Evolutionary conservation across 2,329 filamentous ascomycete genomes (phyloP).

Genomic region (Colletotrichum cereale): DNA sequence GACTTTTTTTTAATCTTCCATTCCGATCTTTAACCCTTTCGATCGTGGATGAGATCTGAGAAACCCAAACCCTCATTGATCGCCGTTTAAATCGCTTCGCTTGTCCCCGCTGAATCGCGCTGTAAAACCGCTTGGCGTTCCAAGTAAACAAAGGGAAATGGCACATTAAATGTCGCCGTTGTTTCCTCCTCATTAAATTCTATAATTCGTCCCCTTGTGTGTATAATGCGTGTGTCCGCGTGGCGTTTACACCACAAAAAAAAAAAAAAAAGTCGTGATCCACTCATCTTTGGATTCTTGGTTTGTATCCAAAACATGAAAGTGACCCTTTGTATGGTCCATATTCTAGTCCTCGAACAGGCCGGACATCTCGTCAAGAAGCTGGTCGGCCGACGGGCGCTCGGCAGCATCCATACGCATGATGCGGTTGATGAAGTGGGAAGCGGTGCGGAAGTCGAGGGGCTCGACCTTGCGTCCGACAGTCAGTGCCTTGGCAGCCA

Average conservation of each 20-base stretch:
- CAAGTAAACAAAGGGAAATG: conserved; percentile 16
- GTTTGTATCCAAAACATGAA: background rate
- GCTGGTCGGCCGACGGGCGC: conserved; percentile 36
- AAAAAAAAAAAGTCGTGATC: background rate
- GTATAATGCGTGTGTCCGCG: background rate
- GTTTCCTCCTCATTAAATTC: conserved; percentile 32
- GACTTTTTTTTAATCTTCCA: conserved; percentile 13
- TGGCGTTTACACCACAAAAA: background rate
- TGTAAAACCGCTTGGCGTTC: background rate
- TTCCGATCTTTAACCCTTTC: background rate
- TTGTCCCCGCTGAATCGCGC: background rate
- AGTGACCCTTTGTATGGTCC: background rate
- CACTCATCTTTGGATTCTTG: background rate
- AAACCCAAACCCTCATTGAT: background rate
- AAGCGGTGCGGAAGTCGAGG: conserved; percentile 34
- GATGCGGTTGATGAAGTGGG: conserved; percentile 38
- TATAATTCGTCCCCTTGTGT: conserved; percentile 19
- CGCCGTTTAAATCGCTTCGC: background rate
- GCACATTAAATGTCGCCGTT: background rate
- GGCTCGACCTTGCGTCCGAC: conserved; percentile 35
- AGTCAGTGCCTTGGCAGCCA: conserved; percentile 35
- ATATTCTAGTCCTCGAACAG: conserved; percentile 25
- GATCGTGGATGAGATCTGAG: background rate
- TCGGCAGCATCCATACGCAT: conserved; percentile 39
- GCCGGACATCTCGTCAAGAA: conserved; percentile 37